These are phyloP conservation scores for Rhodomyrtus psidioides DNA, from an alignment of 441 rosid species.

Conservation along the genomic window DNA sequence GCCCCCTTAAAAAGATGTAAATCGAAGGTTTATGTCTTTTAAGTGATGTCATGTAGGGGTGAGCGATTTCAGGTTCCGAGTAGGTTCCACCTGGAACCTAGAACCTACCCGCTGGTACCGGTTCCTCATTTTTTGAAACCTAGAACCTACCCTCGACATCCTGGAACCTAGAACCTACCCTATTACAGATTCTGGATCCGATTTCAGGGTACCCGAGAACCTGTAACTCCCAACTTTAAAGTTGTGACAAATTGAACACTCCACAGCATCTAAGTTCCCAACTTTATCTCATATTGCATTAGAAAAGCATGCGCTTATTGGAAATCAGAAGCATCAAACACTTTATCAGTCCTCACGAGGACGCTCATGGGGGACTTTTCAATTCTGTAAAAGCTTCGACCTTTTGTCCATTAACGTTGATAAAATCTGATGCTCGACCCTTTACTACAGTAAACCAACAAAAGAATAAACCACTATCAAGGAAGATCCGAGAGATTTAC, in stretches of 20 bases:
- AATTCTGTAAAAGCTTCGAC: not conserved
- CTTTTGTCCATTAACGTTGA: not conserved
- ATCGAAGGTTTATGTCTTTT: too few species aligned
- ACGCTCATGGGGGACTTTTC: not conserved
- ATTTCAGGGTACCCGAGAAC: too few species aligned
- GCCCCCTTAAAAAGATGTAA: too few species aligned
- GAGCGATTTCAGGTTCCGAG: too few species aligned
- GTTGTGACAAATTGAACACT: not conserved
- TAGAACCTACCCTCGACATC: too few species aligned
- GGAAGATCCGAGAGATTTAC: slow-evolving; percentile 13
- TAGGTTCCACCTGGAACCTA: too few species aligned
- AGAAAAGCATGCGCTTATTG: not conserved
- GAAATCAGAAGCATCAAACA: not conserved
- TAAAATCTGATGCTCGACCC: not conserved
- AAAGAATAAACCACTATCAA: too few species aligned
- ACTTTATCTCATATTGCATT: not conserved
- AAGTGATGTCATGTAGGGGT: too few species aligned
- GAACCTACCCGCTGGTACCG: too few species aligned
- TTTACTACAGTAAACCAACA: not conserved
- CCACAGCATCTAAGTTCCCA: not conserved
- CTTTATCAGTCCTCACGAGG: not conserved
- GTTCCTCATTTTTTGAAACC: too few species aligned
- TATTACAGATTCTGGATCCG: too few species aligned
- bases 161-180: too few species aligned
- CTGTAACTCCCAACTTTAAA: not conserved